phyloP scores from a whole-genome alignment of 257 asterid species.

The Nicotiana noctiflora region DNA sequence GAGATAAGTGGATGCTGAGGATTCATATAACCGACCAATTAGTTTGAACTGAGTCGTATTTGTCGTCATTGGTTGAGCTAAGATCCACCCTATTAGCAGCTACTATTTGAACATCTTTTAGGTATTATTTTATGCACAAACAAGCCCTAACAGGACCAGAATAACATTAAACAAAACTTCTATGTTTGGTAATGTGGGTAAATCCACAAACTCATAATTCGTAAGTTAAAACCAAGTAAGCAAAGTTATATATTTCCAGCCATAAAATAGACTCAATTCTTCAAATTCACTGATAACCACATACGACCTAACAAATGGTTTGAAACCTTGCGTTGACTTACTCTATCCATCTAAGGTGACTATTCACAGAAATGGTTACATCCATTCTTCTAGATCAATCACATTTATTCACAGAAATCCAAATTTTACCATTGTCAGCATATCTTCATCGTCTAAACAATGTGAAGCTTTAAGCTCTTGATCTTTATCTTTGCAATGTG shows the following conservation, averaged over 20 bases:
- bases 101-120: background rate
- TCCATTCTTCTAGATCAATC: background rate
- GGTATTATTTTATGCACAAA: background rate
- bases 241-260: background rate
- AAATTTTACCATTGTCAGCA: background rate
- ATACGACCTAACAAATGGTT: background rate
- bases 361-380: background rate
- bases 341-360: background rate
- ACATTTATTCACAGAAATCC: background rate
- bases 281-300: background rate
- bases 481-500: background rate
- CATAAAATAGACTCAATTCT: background rate
- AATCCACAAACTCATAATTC: background rate
- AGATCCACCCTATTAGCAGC: background rate
- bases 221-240: background rate
- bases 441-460: constrained; percentile 1
- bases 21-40: background rate
- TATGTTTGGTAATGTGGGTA: background rate
- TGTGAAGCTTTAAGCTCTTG: background rate
- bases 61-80: background rate
- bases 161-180: background rate
- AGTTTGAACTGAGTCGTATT: background rate
- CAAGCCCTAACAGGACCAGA: background rate
- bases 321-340: background rate
- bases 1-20: background rate